phyloP scores from a whole-genome alignment of 208 protist species.

The Crithidia acanthocephali region DNA sequence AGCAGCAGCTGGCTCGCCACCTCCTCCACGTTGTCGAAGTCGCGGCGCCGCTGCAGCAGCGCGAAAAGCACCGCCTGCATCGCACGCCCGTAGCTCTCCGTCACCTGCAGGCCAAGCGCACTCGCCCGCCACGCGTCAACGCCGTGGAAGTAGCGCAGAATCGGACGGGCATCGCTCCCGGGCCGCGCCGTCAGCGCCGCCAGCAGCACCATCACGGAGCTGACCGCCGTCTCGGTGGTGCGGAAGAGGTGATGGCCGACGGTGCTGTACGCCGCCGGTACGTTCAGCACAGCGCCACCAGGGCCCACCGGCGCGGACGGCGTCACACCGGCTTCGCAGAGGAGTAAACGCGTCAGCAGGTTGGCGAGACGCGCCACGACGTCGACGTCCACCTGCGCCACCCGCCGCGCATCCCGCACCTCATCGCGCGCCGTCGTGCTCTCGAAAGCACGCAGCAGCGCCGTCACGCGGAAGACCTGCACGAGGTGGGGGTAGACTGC shows the following conservation, averaged over 20 bases:
- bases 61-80: constrained; percentile 41
- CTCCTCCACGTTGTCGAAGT: constrained; percentile 60
- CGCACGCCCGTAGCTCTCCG: constrained; percentile 55
- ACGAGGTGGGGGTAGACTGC: constrained; percentile 28
- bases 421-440: constrained; percentile 34
- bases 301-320: not conserved
- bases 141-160: constrained; percentile 58
- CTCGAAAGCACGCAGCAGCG: constrained; percentile 50
- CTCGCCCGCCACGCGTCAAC: constrained; percentile 53
- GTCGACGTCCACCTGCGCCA: constrained; percentile 58
- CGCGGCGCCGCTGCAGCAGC: constrained; percentile 42
- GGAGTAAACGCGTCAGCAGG: constrained; percentile 26
- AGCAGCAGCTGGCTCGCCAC: constrained; percentile 45
- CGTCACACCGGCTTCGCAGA: constrained; percentile 31
- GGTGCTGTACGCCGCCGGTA: constrained; percentile 27
- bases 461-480: constrained; percentile 36
- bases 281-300: constrained; percentile 16
- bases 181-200: constrained; percentile 34
- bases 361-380: constrained; percentile 41
- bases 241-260: constrained; percentile 46
- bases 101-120: constrained; percentile 44
- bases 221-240: constrained; percentile 36
- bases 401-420: constrained; percentile 30
- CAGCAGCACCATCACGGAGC: constrained; percentile 40
- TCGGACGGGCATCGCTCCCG: constrained; percentile 42